phyloP scores from a whole-genome alignment of 257 asterid species.

The Gardenia jasminoides region DNA sequence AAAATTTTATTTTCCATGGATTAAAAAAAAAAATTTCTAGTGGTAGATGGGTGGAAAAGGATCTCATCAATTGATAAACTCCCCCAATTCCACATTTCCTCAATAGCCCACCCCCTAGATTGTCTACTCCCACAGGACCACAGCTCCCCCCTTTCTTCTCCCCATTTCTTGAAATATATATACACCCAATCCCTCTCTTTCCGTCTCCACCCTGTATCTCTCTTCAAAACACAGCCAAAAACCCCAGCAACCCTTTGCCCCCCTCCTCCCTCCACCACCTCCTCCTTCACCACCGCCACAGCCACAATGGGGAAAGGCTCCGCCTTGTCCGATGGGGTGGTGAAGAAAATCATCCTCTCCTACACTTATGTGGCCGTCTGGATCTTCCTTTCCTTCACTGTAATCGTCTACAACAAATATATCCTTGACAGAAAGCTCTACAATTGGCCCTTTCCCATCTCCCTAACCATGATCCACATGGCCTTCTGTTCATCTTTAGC shows the following conservation, averaged over 20 bases:
- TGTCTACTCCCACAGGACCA: not conserved
- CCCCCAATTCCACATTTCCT: not conserved
- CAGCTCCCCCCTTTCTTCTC: not conserved
- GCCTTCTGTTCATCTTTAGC: conserved; percentile 68
- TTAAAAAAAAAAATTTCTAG: not conserved
- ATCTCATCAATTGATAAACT: not conserved
- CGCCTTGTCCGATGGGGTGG: conserved; percentile 51
- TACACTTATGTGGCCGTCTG: conserved; percentile 64
- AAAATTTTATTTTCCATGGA: not conserved
- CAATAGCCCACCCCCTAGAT: not conserved
- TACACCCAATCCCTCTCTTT: not conserved
- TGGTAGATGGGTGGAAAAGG: not conserved
- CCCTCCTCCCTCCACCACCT: conserved; percentile 2
- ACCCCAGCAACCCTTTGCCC: not conserved
- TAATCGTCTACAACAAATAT: conserved; percentile 74
- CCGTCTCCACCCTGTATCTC: not conserved
- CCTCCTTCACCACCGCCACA: conserved; percentile 22
- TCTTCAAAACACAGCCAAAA: not conserved
- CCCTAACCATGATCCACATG: conserved; percentile 87
- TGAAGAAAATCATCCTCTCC: conserved; percentile 58
- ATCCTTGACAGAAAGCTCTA: conserved; percentile 70
- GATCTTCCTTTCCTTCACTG: conserved; percentile 76
- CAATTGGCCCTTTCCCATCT: conserved; percentile 75
- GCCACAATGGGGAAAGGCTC: conserved; percentile 52
- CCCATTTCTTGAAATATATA: not conserved